These are phyloP conservation scores for Scopulariopsis brevicaulis DNA, from an alignment of 2,329 filamentous ascomycete species.

Conservation along the genomic window DNA sequence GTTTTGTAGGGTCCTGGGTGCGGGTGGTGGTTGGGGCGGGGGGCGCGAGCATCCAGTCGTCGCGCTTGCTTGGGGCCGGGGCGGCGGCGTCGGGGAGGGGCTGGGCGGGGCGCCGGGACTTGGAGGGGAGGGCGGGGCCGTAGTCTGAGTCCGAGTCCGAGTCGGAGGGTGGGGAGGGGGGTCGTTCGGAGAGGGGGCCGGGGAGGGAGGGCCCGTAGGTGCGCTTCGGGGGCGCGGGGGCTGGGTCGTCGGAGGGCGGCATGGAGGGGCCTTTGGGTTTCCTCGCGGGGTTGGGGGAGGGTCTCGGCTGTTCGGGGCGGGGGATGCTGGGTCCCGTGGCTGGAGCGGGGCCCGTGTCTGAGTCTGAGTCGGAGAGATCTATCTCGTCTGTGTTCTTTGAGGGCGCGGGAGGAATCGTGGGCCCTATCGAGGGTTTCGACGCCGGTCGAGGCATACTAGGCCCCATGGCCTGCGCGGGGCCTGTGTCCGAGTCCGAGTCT, in stretches of 20 bases:
- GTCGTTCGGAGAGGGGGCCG: constrained; percentile 25
- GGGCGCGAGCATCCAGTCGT: constrained; percentile 75
- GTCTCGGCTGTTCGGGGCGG: no score
- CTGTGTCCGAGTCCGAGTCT: constrained; percentile 22
- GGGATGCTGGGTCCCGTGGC: constrained; percentile 8
- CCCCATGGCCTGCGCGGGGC: constrained; percentile 15
- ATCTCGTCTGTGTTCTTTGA: constrained; percentile 28
- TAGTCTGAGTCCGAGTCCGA: constrained; percentile 37
- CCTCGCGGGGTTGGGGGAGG: not conserved
- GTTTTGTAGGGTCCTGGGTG: constrained; percentile 69
- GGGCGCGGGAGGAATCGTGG: constrained; percentile 11
- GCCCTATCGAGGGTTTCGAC: constrained; percentile 10
- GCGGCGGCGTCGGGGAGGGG: constrained; percentile 17
- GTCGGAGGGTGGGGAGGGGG: constrained; percentile 20
- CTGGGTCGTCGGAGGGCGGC: constrained; percentile 8
- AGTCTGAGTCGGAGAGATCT: constrained; percentile 22
- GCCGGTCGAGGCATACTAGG: constrained; percentile 5
- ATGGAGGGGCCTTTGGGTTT: constrained; percentile 14
- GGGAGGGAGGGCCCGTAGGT: constrained; percentile 30
- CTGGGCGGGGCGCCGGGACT: constrained; percentile 28
- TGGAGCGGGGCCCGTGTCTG: constrained; percentile 19
- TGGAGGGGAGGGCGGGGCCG: constrained; percentile 45
- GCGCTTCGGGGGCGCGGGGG: constrained; percentile 15
- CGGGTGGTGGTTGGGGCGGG: constrained; percentile 42
- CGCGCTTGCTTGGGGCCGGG: constrained; percentile 46